Base-by-base conservation (phyloP, 352 stramenopile species). In the Globisporangium solare region DNA sequence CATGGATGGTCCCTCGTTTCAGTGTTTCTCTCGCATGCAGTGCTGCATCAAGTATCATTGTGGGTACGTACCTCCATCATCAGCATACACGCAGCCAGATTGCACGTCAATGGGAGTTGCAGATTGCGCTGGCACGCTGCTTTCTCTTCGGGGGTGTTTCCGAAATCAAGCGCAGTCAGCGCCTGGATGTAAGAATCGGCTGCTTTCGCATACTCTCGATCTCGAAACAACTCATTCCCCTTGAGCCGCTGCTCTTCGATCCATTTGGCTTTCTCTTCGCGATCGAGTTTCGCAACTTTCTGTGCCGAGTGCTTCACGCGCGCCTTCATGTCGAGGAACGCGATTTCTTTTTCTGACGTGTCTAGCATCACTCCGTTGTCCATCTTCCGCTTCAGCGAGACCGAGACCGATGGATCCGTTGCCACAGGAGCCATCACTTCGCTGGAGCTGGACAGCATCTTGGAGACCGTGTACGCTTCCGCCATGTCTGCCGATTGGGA, bases 361-460 rank as follows among this genome's bases (percentile, higher is more conserved):
- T 89, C 79, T 13, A 94, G 71, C 75, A 90, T 88, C 24, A 94
- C 68, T 31, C 80, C 84, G 54, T 94, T 92, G 27, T 88, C 80
- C 32, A 78, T 73, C 48, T 75, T 86, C 22, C 79, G 76, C 67
- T 94, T 84, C 42, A 94, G 67, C 8, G 73, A 73, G 52, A 89
- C 71, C 4, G 68, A 83, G 15, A 67, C 63, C 15, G 68, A 74
- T 11, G 68, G 55, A 13, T 81, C 67, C 24, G 66, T 68, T 18
- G 70, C 77, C 21, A 89, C 73, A 2, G 81, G 81, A 4, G 73
- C 71, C 83, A 93, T 92, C 43, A 86, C 66, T 48, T 84, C 72
- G 48, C 92, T 94, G 63, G 92, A 89, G 66, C 63, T 88, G 40
- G 74, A 58, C 22, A 94, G 67, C 82, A 94, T 94, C 67, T 89